phyloP scores from a whole-genome alignment of 345 rosid genomes.

The Citrus mangshanensis region DNA sequence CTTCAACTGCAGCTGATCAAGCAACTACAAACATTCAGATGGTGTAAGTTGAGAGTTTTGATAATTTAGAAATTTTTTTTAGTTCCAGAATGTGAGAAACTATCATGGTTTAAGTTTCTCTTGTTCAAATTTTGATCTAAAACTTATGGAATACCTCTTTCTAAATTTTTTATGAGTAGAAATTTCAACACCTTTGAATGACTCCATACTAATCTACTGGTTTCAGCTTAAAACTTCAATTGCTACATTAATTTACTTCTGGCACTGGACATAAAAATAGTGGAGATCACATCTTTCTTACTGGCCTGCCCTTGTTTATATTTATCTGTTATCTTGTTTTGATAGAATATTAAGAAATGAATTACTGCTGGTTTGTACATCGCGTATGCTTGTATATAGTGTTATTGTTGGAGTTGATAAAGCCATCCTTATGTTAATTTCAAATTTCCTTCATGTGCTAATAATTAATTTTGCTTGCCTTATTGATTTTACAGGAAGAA shows the following conservation, averaged over 20 bases:
- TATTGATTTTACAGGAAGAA: conserved; percentile 35
- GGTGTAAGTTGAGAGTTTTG: conserved; percentile 28
- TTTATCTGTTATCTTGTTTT: background rate
- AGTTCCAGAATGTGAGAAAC: background rate
- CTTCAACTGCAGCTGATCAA: conserved; percentile 21
- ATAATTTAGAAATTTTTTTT: background rate
- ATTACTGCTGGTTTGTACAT: background rate
- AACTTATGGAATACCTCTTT: background rate
- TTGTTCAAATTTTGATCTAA: background rate
- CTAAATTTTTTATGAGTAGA: background rate
- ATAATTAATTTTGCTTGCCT: background rate
- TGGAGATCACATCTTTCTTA: background rate
- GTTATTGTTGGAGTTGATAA: conserved; percentile 1
- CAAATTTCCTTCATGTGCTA: conserved; percentile 1
- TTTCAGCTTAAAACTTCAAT: background rate
- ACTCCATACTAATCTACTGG: background rate
- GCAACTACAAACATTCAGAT: conserved; percentile 16
- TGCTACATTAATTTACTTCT: background rate
- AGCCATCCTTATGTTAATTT: conserved; percentile 18
- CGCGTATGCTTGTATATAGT: background rate
- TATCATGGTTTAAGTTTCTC: background rate
- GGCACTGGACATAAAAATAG: background rate
- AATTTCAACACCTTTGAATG: background rate
- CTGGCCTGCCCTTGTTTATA: background rate
- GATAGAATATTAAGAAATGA: background rate